Percentiles rank a stretch among this genome's conserved stretches.
Evolutionary conservation across 2,329 filamentous ascomycete genomes (phyloP).

Genomic region (Fusarium duplospermum): DNA sequence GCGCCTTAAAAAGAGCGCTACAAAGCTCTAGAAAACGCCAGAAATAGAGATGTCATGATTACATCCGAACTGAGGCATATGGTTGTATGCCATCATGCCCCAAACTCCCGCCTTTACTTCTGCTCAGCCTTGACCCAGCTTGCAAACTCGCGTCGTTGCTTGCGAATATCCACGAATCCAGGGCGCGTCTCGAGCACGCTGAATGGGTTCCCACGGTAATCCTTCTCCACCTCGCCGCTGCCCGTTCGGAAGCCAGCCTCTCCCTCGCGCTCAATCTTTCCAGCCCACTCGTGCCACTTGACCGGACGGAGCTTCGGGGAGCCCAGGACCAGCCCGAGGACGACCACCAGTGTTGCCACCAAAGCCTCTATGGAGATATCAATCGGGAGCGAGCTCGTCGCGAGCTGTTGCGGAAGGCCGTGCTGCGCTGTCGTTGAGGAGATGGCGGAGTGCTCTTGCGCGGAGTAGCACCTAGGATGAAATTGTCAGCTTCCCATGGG

Average conservation of each 20-base stretch:
- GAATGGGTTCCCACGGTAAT: conserved; percentile 83
- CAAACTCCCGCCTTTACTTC: conserved; percentile 35
- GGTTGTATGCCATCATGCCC: background rate
- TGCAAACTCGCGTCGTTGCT: conserved; percentile 81
- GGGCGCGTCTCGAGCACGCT: conserved; percentile 80
- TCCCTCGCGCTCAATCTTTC: conserved; percentile 84
- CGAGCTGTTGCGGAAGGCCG: conserved; percentile 54
- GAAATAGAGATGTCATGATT: background rate
- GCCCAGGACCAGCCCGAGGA: conserved; percentile 82
- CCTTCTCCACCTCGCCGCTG: conserved; percentile 75
- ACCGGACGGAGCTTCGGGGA: conserved; percentile 86
- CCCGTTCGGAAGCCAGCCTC: conserved; percentile 66
- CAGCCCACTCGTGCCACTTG: conserved; percentile 83
- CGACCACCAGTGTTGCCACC: conserved; percentile 82
- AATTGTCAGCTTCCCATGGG: conserved; percentile 27
- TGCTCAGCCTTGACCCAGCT: conserved; percentile 70
- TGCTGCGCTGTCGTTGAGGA: conserved; percentile 66
- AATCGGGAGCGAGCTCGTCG: conserved; percentile 71
- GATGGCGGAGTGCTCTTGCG: conserved; percentile 88
- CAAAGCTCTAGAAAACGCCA: background rate
- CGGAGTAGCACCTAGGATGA: conserved; percentile 85
- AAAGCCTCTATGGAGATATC: conserved; percentile 93
- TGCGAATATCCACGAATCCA: conserved; percentile 89
- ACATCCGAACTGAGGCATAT: background rate
- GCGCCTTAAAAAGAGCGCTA: background rate